These are phyloP conservation scores for Microdochium trichocladiopsis DNA, from an alignment of 2,329 filamentous ascomycete species.

Conservation along the genomic window DNA sequence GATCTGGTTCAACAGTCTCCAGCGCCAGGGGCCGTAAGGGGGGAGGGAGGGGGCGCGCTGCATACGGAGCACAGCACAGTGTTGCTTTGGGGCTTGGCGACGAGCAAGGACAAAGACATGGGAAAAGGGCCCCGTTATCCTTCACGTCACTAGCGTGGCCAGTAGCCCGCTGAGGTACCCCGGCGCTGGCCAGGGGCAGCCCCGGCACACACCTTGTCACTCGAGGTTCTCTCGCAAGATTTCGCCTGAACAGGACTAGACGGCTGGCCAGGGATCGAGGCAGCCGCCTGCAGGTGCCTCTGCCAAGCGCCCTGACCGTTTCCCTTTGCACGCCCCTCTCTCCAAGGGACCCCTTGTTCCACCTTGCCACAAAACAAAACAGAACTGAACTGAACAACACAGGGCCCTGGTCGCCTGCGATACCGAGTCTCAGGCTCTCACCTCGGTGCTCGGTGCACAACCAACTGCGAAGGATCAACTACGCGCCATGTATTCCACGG, in stretches of 20 bases:
- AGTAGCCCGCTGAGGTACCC: no score
- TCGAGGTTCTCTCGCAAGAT: background rate
- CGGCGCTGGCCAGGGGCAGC: background rate
- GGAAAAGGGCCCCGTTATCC: background rate
- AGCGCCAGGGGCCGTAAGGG: background rate
- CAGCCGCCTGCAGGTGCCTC: no score
- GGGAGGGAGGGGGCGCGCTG: no score
- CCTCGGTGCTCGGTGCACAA: background rate
- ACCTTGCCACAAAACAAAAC: no score
- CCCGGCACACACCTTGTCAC: background rate
- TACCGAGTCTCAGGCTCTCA: no score
- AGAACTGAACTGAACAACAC: no score
- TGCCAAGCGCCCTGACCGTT: background rate
- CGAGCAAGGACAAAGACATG: no score
- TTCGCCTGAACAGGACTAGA: background rate
- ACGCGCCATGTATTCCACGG: background rate
- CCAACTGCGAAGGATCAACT: background rate
- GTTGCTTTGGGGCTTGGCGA: no score
- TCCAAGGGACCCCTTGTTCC: background rate
- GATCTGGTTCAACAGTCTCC: background rate
- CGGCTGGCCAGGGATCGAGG: background rate
- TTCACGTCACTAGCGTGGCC: background rate
- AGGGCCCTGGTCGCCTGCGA: no score
- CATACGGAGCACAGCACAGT: no score
- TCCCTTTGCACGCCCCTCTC: background rate